These are phyloP conservation scores for Mycena rosella DNA, from an alignment of 768 basidiomycete species.

Conservation along the genomic window DNA sequence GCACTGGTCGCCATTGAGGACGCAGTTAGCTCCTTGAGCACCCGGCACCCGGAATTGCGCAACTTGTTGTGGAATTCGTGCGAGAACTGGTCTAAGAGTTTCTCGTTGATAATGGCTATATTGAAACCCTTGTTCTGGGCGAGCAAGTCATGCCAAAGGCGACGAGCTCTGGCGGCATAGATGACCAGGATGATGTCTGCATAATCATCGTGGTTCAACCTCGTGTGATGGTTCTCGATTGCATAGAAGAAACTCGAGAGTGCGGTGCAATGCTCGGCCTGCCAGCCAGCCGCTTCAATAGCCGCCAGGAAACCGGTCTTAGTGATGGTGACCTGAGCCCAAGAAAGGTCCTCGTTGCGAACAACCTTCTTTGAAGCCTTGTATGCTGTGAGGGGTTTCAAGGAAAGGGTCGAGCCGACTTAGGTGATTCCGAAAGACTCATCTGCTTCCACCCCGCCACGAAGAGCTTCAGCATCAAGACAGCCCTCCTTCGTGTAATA, in stretches of 20 bases:
- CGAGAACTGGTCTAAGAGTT: neutral
- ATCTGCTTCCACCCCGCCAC: slow-evolving; percentile 11
- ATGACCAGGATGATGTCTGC: slow-evolving; percentile 18
- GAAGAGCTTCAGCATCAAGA: neutral
- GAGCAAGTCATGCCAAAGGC: neutral
- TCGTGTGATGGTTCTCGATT: slow-evolving; percentile 26
- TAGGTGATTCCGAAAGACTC: slow-evolving; percentile 30
- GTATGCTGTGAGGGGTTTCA: slow-evolving; percentile 31
- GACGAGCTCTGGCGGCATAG: neutral
- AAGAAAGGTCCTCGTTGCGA: slow-evolving; percentile 36
- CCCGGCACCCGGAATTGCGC: neutral
- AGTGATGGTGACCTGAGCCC: slow-evolving; percentile 36
- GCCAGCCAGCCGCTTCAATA: slow-evolving; percentile 21
- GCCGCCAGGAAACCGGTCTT: slow-evolving; percentile 23
- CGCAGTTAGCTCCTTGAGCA: too few relatives aligned
- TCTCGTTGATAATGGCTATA: slow-evolving; percentile 5
- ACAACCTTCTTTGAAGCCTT: slow-evolving; percentile 33
- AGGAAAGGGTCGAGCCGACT: slow-evolving; percentile 15
- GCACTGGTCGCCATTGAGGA: neutral
- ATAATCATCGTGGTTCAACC: neutral
- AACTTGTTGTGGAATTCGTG: slow-evolving; percentile 2
- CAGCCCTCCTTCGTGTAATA: slow-evolving; percentile 12
- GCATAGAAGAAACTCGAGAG: slow-evolving; percentile 30
- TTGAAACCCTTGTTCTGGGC: neutral
- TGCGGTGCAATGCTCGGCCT: slow-evolving; percentile 10